phyloP scores from a whole-genome alignment of 176 grass and related monocot genomes.

The Puccinellia tenuiflora region DNA sequence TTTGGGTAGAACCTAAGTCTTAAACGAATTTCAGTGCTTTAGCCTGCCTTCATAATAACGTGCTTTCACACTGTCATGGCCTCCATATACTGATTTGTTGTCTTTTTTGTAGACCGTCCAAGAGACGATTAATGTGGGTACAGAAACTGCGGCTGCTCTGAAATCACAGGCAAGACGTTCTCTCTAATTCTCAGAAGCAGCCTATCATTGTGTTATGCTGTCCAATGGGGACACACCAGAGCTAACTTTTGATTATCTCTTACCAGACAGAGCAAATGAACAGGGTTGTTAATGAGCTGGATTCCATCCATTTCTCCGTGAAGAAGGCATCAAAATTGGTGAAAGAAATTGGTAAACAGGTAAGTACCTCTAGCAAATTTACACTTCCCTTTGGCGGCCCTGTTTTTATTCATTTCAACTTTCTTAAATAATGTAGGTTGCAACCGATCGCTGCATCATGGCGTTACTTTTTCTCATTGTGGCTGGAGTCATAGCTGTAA shows the following conservation, averaged over 20 bases:
- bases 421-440: slow-evolving; percentile 51
- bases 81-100: slow-evolving; percentile 28
- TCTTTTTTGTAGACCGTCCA: slow-evolving; percentile 68
- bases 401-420: neutral
- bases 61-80: neutral
- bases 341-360: slow-evolving; percentile 94
- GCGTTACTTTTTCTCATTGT: slow-evolving; percentile 88
- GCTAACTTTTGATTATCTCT: slow-evolving; percentile 17
- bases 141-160: slow-evolving; percentile 85
- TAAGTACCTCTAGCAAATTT: slow-evolving; percentile 9
- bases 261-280: slow-evolving; percentile 97
- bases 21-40: neutral
- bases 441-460: slow-evolving; percentile 96
- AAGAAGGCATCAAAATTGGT: slow-evolving; percentile 92
- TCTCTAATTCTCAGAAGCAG: slow-evolving; percentile 13
- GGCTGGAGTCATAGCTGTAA: slow-evolving; percentile 81
- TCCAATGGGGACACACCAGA: neutral
- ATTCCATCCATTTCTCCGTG: slow-evolving; percentile 96
- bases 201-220: neutral
- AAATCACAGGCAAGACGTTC: slow-evolving; percentile 63
- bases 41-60: neutral
- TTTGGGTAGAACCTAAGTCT: neutral
- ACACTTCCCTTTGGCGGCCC: neutral
- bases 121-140: slow-evolving; percentile 85
- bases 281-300: slow-evolving; percentile 88